Evolutionary conservation across 202 grass and related monocot genomes (phyloP), one percentile per base, ranked within the genome.

Genomic region (Digitaria exilis): DNA sequence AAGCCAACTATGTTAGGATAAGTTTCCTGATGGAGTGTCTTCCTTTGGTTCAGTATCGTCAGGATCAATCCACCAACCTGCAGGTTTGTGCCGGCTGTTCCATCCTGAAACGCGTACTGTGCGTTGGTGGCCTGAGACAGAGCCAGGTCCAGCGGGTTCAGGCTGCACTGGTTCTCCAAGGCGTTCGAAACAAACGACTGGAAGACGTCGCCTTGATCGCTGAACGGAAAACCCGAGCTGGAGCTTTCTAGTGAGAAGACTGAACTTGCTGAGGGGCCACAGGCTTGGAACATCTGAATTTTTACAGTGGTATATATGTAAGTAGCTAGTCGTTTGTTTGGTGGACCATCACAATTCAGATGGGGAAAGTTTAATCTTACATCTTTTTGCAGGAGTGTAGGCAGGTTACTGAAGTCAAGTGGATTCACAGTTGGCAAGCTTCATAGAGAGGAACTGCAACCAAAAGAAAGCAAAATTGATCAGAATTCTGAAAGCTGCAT

Each of bases 391-490:
- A 94, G 78, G 69, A 92, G 92, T 16, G 76, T 74, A 37, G 87
- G 77, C 67, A 92, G 83, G 83, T 89, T 92, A 69, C 65, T 92
- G 84, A 92, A 92, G 79, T 94, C 92, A 4, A 89, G 84, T 61
- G 92, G 92, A 30, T 92, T 92, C 84, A 94, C 89, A 7, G 92
- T 92, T 25, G n/a, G 89, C 89, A 11, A 94, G 81, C 84, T 94
- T 94, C 92, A 94, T 94, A 1, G 92, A 94, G 16, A 94, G 84
- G 83, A 94, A 94, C 92, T 94, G 85, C n/a, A 74, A 57, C 4
- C 54, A 63, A 30, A 35, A 44, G 64, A 84, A 19, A 70, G 46
- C 10, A 13, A 63, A 57, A 34, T 30, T 21, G 55, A 13, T 71
- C 52, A 78, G 85, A 59, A 74, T 73, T 81, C 22, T 21, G 25